Base-by-base conservation (phyloP, 1,284 basidiomycete species). In the Cryptococcus neoformans region DNA sequence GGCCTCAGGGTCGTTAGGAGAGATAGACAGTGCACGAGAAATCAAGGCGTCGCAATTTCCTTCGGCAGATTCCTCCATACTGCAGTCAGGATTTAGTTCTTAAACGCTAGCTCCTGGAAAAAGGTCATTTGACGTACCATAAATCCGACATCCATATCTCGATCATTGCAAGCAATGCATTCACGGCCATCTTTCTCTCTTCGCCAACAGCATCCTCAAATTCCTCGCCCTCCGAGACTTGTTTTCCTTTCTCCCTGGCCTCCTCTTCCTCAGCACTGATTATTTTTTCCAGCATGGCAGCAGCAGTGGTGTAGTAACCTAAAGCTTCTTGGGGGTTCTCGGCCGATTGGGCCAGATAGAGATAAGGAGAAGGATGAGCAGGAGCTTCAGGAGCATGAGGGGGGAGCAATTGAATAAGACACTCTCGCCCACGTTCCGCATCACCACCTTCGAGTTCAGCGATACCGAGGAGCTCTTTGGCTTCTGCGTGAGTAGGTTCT, bases 61-160 rank as follows among this genome's bases (percentile, higher is more conserved):
- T 55, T 72, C 71, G 12, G 74, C 74, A 1, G 63, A 68, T 28
- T 68, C 65, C 68, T 92, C 90, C 66, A 90, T 87, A 73, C 92
- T 94, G 56, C 21, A 14, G 34, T 36, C 46, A 47, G 46, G 40
- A 21, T 14, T 39, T 21, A 37, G 34, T 17, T 11, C 49, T 5
- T 8, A n/a, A 39, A 37, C 21, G 6, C 16, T 14, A 28, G 6
- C 5, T 48, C 9, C 21, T 34, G 28, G 28, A 28, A 28, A 28
- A 28, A 28, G 28, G 4, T 28, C 28, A 35, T 14, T 4, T 34
- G 35, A 37, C 47, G 16, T 67, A 90, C 93, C 93, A 96, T 48
- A 97, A 80, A 80, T 95, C 92, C 64, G 93, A 90, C 87, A 97
- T 92, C 89, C 92, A 97, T 36, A 96, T 88, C 75, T 96, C 93